These are phyloP conservation scores for Echites panduratus DNA, from an alignment of 257 asterid genomes.

Conservation along the genomic window DNA sequence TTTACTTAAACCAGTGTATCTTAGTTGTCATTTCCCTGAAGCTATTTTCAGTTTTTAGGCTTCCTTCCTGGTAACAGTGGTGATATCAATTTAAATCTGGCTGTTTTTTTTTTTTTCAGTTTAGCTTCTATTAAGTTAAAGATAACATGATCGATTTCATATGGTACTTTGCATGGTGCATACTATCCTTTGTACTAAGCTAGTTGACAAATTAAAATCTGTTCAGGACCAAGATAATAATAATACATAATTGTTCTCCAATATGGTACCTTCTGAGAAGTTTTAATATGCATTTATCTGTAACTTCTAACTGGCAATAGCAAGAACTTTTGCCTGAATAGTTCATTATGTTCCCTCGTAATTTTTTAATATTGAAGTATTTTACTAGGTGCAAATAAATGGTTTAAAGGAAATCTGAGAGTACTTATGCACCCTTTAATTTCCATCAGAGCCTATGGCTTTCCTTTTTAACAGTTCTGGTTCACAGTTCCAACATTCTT, in stretches of 20 bases:
- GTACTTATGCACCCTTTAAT: background rate
- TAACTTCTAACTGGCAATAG: background rate
- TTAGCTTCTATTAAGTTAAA: background rate
- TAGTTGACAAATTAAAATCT: background rate
- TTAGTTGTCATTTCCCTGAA: background rate
- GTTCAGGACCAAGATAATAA: background rate
- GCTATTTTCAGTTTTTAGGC: background rate
- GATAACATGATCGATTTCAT: background rate
- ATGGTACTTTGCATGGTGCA: background rate
- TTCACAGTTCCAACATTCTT: background rate
- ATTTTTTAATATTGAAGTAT: background rate
- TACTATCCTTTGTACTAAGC: background rate
- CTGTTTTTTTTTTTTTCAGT: background rate
- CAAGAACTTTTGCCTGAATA: background rate
- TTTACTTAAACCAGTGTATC: background rate
- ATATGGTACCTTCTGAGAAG: background rate
- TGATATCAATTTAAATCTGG: background rate
- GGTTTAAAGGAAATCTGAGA: background rate
- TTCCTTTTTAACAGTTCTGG: background rate
- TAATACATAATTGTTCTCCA: background rate
- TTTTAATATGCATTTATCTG: background rate
- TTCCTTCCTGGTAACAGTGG: background rate
- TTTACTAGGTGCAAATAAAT: background rate
- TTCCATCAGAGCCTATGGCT: background rate
- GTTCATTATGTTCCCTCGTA: background rate